Evolutionary conservation across 2,329 filamentous ascomycete species (phyloP), one percentile per base, ranked within the genome.

Genomic region (Fusarium concolor): DNA sequence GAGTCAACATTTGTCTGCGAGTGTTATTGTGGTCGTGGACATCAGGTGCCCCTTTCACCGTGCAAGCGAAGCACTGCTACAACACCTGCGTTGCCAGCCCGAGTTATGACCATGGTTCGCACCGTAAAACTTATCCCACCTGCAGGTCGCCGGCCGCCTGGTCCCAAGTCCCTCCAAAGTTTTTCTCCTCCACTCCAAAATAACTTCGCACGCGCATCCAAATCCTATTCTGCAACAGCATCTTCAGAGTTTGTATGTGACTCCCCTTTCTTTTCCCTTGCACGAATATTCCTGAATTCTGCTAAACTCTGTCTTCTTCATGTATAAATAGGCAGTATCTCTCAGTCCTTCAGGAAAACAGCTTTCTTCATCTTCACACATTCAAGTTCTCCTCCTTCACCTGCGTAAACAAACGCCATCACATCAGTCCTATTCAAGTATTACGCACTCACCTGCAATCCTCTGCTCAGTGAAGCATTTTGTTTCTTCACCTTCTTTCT

Each of bases 201-300:
- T 46, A 17, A 29, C 26, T 18, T 31, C 17, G n/a, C 17, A 20
- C 26, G 39, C 35, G 31, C 45, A n/a, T 20, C 28, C 15, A 35
- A 29, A 22, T 37, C 50, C 7, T 17, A 10, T n/a, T 38, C 8
- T n/a, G 28, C 24, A 14, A 22, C 42, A 39, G 18, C 46, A n/a
- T 49, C 46, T 26, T 29, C 24, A 39, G 24, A 65, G 55, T 65
- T 55, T 41, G 61, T 65, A 56, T 47, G 55, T 49, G 37, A 22
- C 26, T 24, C 26, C 11, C 43, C 44, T 14, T 31, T 31, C 29
- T 12, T 31, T 14, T 12, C 17, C 51, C n/a, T 2, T 33, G 12
- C 6, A 3, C 12, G 12, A n/a, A 31, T 31, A 8, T 10, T n/a
- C n/a, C 12, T 22, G 28, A 51, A 20, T 20, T 33, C 37, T 58